Base-by-base conservation (phyloP, 1,284 basidiomycete genomes). In the Leccinum subrobustum region DNA sequence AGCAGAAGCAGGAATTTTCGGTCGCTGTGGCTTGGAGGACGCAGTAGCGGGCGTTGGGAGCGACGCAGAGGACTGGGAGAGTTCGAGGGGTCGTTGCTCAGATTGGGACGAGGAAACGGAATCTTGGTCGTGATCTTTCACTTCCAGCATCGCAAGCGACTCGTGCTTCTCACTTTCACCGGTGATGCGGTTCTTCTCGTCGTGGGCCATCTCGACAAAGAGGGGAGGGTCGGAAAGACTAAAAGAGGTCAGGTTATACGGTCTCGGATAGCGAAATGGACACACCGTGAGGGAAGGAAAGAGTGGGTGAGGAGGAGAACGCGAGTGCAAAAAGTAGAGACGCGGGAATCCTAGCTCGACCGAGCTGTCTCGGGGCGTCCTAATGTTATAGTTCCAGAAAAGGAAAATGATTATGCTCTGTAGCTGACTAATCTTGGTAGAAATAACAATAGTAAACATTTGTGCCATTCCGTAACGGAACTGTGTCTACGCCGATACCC, bases 1-100 rank as follows among this genome's bases (percentile, higher is more conserved):
- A 59, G 83, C 78, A 1, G 85, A 75, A 1, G 89, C 80, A 8
- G 88, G 82, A 39, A 89, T 63, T 63, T 65, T 74, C 4, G 60
- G 1, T 16, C 66, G 72, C 16, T 62, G 65, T 6, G 58, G 56
- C 23, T 63, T 70, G 51, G 70, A 63, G 1, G 73, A 57, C 14
- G 71, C 55, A 0, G 67, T 73, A 16, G 60, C 73, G 18, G 71
- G 70, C 2, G 62, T 7, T 27, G 70, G 73, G 20, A 72, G 71
- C 0, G 71, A 64, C 0, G 54, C 0, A 29, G 56, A 54, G 6
- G 65, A 47, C 12, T 51, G 56, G 48, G 52, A 37, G 6, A 7
- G 4, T 25, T 57, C 60, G 35, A 57, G 56, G 27, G 54, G 9
- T 20, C 11, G 51, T 53, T 56, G 67, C 1, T 35, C 56, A 2